Evolutionary conservation across 225 moss, liverwort and hornwort species (phyloP), one percentile per base, ranked within the genome.

Genomic region (Bryum argenteum): DNA sequence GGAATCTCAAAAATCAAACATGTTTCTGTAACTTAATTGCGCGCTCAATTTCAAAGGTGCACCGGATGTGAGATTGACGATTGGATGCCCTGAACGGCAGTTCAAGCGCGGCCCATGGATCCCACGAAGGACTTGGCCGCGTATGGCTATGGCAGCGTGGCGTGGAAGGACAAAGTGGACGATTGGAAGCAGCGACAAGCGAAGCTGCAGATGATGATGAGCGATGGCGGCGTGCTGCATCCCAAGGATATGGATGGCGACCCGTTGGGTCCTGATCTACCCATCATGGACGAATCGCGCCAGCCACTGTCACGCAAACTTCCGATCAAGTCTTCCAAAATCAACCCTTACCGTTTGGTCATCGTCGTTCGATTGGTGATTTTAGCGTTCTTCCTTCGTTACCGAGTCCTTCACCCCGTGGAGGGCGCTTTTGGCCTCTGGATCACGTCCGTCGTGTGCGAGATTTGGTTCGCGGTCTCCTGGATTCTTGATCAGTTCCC

Each of bases 401-500:
- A 96, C 69, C 96, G 96, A 8, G 83, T 96, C 4, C 59, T 89
- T 22, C 80, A 96, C 6, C 96, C 96, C 0, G 96, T 96, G 1
- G 38, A 74, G 0, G 66, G 80, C 1, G 96, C 96, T 0, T 91
- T 80, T 50, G 96, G 93, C 15, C 57, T 96, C 40, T 96, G 96
- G 96, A 73, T 96, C 13, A 96, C 96, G 4, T 96, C 96, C 2
- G 93, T 96, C 8, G 63, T 93, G 6, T 96, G 96, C 65, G 96
- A 96, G 78, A 80, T 96, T 24, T 96, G 96, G 96, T 96, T 96
- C 45, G 96, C 96, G 6, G 73, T 96, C 2, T 96, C 96, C 5
- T 96, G 96, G 96, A 93, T 96, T 42, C 90, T 96, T 14, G 96
- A 96, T 82, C 96, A 96, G 83, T 96, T 96, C 13, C 96, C 96